Evolutionary conservation across 192 early-diverging fungal genomes (phyloP), one percentile per base, ranked within the genome.

Genomic region (Funneliformis geosporum): DNA sequence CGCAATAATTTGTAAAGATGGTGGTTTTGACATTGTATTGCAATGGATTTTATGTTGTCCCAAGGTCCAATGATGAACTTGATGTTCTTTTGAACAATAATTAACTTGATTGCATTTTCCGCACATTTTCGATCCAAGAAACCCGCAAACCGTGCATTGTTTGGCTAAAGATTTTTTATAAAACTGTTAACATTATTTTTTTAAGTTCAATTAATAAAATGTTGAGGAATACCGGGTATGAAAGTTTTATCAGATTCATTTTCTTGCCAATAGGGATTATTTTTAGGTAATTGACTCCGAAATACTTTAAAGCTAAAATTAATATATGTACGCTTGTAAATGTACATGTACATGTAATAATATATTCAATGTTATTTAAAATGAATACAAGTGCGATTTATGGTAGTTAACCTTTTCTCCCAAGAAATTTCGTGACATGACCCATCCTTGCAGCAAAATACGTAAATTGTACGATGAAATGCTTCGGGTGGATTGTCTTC

Each of bases 391-490:
- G 0, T 2, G 2, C 2, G 33, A 33, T 2, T 2, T 33, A 33
- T 33, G 33, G 0, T 33, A 33, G 33, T 33, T n/a, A 84, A 90
- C 86, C 92, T 86, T 78, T 88, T 85, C 39, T 70, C 80, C 84
- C 89, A 87, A 2, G 84, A 73, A 33, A 84, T 83, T 55, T 84
- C 86, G 75, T 97, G 93, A 84, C 98, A 99, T 1, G 82, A 72
- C 28, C 96, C 96, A 43, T 92, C 92, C 76, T 93, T 94, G 86
- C 98, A 99, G 81, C 92, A 91, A 81, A 98, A 99, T 5, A 99
- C 88, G 79, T 97, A 98, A 9, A 98, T 82, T 73, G 91, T 91
- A 55, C 98, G 90, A 80, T 97, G 96, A 80, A 93, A 98, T 4
- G 98, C 97, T 79, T 95, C 92, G 0, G 81, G 78, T 0, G 94